These are phyloP conservation scores for Mediolabrus comicus DNA, from an alignment of 108 stramenopile species.

Conservation along the genomic window DNA sequence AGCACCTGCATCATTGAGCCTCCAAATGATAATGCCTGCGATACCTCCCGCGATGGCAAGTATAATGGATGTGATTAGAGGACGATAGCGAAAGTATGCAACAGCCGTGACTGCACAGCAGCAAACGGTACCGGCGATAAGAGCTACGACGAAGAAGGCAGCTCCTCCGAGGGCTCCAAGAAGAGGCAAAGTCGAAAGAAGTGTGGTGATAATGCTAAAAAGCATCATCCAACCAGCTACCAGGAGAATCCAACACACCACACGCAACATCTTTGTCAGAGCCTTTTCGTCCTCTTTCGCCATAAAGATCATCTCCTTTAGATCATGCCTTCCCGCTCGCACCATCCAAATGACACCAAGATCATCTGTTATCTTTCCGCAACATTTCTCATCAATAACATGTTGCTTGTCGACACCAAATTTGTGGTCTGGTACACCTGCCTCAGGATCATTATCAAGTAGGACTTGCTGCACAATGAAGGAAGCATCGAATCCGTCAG, in stretches of 20 bases:
- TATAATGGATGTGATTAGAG: constrained; percentile 37
- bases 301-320: constrained; percentile 53
- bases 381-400: constrained; percentile 46
- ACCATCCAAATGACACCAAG: constrained; percentile 63
- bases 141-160: constrained; percentile 45
- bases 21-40: constrained; percentile 42
- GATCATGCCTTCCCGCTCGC: constrained; percentile 36
- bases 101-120: constrained; percentile 48
- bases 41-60: constrained; percentile 38
- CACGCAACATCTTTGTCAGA: constrained; percentile 38
- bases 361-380: constrained; percentile 46
- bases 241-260: constrained; percentile 37
- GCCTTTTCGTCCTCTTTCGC: constrained; percentile 49
- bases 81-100: constrained; percentile 55
- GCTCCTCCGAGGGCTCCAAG: constrained; percentile 39
- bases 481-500: constrained; percentile 54
- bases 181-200: constrained; percentile 40
- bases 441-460: constrained; percentile 39
- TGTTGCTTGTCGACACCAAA: constrained; percentile 39
- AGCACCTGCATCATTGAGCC: constrained; percentile 24
- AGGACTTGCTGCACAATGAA: constrained; percentile 53
- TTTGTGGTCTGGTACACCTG: constrained; percentile 29
- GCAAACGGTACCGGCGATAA: constrained; percentile 43
- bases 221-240: constrained; percentile 55
- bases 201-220: constrained; percentile 41